A percentile compares a stretch with the other conserved stretches of the same genome.
These are phyloP conservation scores for Phlebopus sp. DNA, from an alignment of 1,284 basidiomycete species.

Conservation along the genomic window DNA sequence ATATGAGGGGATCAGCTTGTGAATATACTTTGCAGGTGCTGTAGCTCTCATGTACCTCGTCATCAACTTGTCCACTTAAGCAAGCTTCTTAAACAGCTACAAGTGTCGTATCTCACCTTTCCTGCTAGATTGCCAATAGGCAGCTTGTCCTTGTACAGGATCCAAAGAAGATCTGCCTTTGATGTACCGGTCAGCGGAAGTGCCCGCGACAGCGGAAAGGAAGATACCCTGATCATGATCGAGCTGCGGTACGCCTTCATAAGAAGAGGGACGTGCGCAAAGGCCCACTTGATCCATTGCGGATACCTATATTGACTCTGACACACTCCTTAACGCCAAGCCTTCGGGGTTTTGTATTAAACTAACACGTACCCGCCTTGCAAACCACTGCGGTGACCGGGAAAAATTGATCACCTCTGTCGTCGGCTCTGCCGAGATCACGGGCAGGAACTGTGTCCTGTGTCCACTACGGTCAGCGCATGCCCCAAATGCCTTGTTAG, in stretches of 20 bases:
- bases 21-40: conserved; percentile 44
- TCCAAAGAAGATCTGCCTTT: conserved; percentile 14
- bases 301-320: conserved; percentile 44
- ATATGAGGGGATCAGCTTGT: conserved; percentile 47
- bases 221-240: conserved; percentile 42
- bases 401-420: conserved; percentile 53
- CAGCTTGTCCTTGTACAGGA: conserved; percentile 7
- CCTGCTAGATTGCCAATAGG: conserved; percentile 1
- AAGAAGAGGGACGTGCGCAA: conserved; percentile 45
- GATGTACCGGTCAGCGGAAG: not conserved
- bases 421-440: conserved; percentile 46
- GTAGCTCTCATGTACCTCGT: conserved; percentile 42
- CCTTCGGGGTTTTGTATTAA: not conserved
- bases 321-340: not conserved
- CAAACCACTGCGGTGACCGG: conserved; percentile 51
- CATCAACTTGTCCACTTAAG: conserved; percentile 37
- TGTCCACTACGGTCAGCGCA: conserved; percentile 9
- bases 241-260: conserved; percentile 46
- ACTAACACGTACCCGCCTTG: conserved; percentile 38
- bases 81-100: not conserved
- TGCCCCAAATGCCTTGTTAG: conserved; percentile 9
- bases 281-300: conserved; percentile 43
- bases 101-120: conserved; percentile 9
- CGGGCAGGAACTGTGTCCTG: conserved; percentile 55
- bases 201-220: not conserved